Evolutionary conservation across 192 early-diverging fungal genomes (phyloP).

Genomic region (Rhizoclosmatium sp.): DNA sequence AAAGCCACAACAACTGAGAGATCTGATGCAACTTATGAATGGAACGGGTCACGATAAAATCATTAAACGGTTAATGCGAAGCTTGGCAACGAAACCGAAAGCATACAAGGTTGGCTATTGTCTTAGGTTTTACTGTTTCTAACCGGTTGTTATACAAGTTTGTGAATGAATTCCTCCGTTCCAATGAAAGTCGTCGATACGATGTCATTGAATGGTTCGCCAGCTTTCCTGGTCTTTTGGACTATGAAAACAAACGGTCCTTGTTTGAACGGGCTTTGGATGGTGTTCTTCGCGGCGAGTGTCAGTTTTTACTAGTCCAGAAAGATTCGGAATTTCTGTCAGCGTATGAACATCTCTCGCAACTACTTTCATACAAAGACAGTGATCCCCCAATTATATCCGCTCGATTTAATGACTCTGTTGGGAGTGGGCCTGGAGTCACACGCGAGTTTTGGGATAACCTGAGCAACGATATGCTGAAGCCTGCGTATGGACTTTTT

Average conservation of each 20-base stretch:
- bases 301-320: not conserved
- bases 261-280: constrained; percentile 3
- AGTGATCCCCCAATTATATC: not conserved
- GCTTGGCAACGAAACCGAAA: constrained; percentile 23
- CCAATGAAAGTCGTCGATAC: not conserved
- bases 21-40: constrained; percentile 21
- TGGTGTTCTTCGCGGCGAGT: not conserved
- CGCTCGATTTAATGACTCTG: not conserved
- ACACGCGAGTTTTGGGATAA: constrained; percentile 32
- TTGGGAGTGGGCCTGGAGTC: constrained; percentile 23
- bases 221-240: constrained; percentile 9
- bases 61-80: constrained; percentile 14
- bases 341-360: not conserved
- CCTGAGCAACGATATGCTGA: constrained; percentile 22
- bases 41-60: not conserved
- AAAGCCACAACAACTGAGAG: constrained; percentile 17
- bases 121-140: not conserved
- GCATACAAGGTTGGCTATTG: constrained; percentile 6
- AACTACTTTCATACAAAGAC: not conserved
- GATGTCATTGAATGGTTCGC: constrained; percentile 29
- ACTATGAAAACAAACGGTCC: constrained; percentile 10
- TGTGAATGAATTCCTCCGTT: constrained; percentile 18
- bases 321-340: constrained; percentile 19
- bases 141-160: constrained; percentile 3
- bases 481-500: constrained; percentile 16